Base-by-base conservation (phyloP, 2,329 filamentous ascomycete genomes). In the Endocalyx cinctus region DNA sequence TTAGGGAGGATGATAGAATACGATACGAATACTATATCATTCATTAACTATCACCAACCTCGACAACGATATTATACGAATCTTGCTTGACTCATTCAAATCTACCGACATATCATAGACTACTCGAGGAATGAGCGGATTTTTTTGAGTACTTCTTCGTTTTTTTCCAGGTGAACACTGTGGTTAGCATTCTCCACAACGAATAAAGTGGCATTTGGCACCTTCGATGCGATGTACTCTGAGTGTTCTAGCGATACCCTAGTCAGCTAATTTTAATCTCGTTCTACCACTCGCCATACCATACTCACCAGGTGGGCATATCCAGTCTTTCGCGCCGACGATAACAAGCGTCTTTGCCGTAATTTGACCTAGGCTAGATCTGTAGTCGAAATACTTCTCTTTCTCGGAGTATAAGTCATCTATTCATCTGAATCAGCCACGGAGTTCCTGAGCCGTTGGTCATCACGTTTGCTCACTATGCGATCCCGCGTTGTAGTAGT, bases 351-450 rank as follows among this genome's bases (percentile, higher is more conserved):
- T 61, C 26, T 52, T 56, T 10, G 58, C 57, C 5, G 43, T 54
- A 16, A 63, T 54, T 6, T 35, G 30, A 6, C 41, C 23, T 7
- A 64, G 41, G 10, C 46, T 35, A 7, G 50, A 39, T 3, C 51
- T 47, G 35, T 64, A 64, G 33, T 63, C 59, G 37, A 63, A 62
- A 27, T 59, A 60, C 39, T 62, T 63, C 34, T 62, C 54, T 10
- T 41, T 28, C 28, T 57, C 46, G 0, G 51, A 54, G 34, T 61
- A 63, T 2, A 62, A 39, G 14, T 54, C 54, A 34, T 63, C 58
- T 60, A 10, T 2, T 26, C 4, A 18, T 13, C n/a, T n/a, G n/a
- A n/a, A 17, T 15, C 10, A 31, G 19, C 20, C 14, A 3, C 12
- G 14, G 3, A 10, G 12, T 18, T 13, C 12, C 16, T 12, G 13